A percentile compares a stretch with the other conserved stretches of the same genome.
phyloP scores from a whole-genome alignment of 768 basidiomycete species.

The Coprinellus micaceus region DNA sequence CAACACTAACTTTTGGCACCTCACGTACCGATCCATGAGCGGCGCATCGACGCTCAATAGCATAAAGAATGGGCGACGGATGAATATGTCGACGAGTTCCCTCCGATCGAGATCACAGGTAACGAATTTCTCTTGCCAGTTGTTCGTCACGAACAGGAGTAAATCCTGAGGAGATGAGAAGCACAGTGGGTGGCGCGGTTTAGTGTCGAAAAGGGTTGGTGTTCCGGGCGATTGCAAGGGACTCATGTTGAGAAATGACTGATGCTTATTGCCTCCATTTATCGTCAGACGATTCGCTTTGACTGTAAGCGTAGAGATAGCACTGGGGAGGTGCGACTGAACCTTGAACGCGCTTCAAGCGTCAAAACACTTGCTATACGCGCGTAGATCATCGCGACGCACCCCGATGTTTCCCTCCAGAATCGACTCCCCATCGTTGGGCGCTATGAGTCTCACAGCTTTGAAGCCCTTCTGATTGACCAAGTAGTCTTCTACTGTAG shows the following conservation, averaged over 20 bases:
- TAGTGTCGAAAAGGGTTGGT: conserved; percentile 13
- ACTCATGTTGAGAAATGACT: conserved; percentile 38
- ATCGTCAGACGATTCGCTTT: background rate
- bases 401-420: conserved; percentile 21
- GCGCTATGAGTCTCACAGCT: conserved; percentile 39
- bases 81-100: conserved; percentile 61
- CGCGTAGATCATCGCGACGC: background rate
- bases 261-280: conserved; percentile 23
- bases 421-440: conserved; percentile 14
- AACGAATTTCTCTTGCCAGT: conserved; percentile 81
- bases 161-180: conserved; percentile 52
- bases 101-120: conserved; percentile 65
- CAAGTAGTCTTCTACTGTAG: conserved; percentile 57
- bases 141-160: conserved; percentile 70
- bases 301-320: conserved; percentile 6
- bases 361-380: background rate
- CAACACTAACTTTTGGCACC: conserved; percentile 49
- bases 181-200: conserved; percentile 19
- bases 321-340: conserved; percentile 5
- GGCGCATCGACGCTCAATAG: conserved; percentile 84
- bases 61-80: conserved; percentile 87
- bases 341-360: background rate
- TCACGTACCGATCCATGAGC: conserved; percentile 59
- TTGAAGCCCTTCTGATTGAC: conserved; percentile 55
- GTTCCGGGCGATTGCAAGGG: conserved; percentile 28